Evolutionary conservation across 1,284 basidiomycete genomes (phyloP).

Genomic region (Ustilago tritici): DNA sequence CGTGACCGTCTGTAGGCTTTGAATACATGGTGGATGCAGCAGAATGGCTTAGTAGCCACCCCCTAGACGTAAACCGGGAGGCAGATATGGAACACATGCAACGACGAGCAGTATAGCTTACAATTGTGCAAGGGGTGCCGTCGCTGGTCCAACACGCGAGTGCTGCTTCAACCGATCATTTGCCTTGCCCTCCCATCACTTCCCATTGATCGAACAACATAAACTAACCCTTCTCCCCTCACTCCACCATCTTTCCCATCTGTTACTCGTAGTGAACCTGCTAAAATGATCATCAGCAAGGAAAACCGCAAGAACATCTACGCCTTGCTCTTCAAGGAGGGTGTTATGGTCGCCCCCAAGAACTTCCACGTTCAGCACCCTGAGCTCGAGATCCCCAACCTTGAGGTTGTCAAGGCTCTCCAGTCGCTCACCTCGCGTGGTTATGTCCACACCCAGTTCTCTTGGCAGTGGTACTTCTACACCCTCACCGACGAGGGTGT

Average conservation of each 20-base stretch:
- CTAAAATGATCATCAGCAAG: conserved; percentile 69
- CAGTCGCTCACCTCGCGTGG: conserved; percentile 96
- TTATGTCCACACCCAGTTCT: conserved; percentile 91
- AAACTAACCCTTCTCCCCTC: conserved; percentile 11
- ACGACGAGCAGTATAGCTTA: no score
- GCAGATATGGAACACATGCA: no score
- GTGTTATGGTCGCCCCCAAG: conserved; percentile 98
- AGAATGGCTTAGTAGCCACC: no score
- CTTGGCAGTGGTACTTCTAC: conserved; percentile 72
- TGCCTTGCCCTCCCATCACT: neutral
- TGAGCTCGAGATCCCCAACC: conserved; percentile 95
- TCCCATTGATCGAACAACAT: neutral
- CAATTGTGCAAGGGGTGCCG: neutral
- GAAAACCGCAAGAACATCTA: conserved; percentile 69
- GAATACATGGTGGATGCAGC: no score
- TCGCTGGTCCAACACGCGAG: no score
- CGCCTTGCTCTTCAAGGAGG: conserved; percentile 71
- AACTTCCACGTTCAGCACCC: conserved; percentile 98
- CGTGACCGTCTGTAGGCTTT: no score
- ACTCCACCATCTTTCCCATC: neutral
- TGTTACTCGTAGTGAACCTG: conserved; percentile 8
- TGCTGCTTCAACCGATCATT: neutral
- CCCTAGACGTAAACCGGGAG: no score
- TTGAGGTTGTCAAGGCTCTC: conserved; percentile 98
- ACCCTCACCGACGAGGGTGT: conserved; percentile 69